phyloP scores from a whole-genome alignment of 345 rosid species.

The Rhodamnia rubescens region DNA sequence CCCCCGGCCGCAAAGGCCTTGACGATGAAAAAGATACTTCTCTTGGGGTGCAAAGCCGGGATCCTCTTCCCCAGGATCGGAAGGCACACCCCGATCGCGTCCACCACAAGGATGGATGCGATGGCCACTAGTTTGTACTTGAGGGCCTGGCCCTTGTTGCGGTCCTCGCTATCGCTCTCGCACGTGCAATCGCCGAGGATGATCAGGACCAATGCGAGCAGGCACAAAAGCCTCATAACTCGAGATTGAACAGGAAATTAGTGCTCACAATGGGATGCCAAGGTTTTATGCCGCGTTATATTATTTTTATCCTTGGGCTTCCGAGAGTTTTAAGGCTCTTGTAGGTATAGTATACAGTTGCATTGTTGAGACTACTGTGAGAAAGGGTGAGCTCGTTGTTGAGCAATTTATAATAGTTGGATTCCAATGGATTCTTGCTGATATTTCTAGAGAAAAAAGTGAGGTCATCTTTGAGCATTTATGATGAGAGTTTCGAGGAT shows the following conservation, averaged over 20 bases:
- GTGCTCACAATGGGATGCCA: neutral
- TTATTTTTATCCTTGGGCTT: neutral
- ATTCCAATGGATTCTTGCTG: no score
- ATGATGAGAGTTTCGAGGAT: no score
- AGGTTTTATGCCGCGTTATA: neutral
- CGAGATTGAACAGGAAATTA: neutral
- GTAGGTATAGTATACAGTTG: no score
- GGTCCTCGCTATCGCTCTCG: neutral
- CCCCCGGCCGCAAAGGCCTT: conserved; percentile 63
- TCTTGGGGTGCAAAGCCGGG: conserved; percentile 27
- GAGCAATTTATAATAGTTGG: no score
- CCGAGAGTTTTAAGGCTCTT: neutral
- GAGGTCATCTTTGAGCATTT: no score
- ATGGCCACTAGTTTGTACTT: conserved; percentile 34
- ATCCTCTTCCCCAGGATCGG: conserved; percentile 26
- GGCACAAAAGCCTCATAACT: neutral
- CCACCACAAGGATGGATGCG: conserved; percentile 28
- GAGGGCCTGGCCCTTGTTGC: conserved; percentile 8
- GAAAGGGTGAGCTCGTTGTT: neutral
- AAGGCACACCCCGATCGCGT: conserved; percentile 32
- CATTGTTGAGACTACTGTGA: no score
- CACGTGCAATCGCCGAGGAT: conserved; percentile 2
- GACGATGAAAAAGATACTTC: conserved; percentile 26
- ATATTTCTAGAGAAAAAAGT: no score
- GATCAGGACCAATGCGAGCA: neutral